These are phyloP conservation scores for Yamadazyma diddensiae DNA, from an alignment of 1,139 yeast species.

Conservation along the genomic window DNA sequence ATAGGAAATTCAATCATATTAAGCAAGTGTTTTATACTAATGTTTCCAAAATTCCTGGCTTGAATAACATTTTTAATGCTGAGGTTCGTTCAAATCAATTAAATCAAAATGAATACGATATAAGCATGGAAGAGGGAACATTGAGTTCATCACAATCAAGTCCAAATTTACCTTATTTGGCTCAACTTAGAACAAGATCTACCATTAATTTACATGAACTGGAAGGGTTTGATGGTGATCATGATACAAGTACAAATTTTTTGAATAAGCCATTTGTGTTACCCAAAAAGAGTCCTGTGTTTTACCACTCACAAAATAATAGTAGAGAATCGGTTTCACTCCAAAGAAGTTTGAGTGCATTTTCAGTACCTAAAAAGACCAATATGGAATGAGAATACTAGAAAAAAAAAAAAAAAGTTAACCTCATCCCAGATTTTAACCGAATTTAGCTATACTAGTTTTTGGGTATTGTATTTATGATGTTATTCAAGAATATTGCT, in stretches of 20 bases:
- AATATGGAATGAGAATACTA: constrained; percentile 3
- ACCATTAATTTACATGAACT: constrained; percentile 32
- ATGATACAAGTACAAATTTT: constrained; percentile 22
- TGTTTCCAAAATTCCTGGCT: constrained; percentile 19
- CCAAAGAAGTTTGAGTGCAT: constrained; percentile 21
- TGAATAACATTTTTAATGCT: constrained; percentile 13
- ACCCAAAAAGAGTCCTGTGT: constrained; percentile 24
- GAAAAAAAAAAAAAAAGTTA: too few species aligned
- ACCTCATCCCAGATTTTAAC: too few species aligned
- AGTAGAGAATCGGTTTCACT: constrained; percentile 27
- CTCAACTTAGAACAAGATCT: constrained; percentile 41
- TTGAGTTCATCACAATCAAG: constrained; percentile 17
- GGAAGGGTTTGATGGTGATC: constrained; percentile 17
- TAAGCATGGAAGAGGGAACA: constrained; percentile 34
- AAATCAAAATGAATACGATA: constrained; percentile 20
- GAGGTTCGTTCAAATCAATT: constrained; percentile 13
- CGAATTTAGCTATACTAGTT: too few species aligned
- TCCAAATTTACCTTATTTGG: constrained; percentile 18
- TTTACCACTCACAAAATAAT: constrained; percentile 20
- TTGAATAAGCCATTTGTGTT: constrained; percentile 35
- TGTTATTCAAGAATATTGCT: too few species aligned
- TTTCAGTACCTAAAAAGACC: constrained; percentile 15
- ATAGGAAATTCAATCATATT: constrained; percentile 13
- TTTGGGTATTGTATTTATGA: too few species aligned
- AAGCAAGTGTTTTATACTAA: constrained; percentile 14